Evolutionary conservation across 495 filamentous ascomycete species (phyloP), one percentile per base, ranked within the genome.

Genomic region (Tuber aestivum): DNA sequence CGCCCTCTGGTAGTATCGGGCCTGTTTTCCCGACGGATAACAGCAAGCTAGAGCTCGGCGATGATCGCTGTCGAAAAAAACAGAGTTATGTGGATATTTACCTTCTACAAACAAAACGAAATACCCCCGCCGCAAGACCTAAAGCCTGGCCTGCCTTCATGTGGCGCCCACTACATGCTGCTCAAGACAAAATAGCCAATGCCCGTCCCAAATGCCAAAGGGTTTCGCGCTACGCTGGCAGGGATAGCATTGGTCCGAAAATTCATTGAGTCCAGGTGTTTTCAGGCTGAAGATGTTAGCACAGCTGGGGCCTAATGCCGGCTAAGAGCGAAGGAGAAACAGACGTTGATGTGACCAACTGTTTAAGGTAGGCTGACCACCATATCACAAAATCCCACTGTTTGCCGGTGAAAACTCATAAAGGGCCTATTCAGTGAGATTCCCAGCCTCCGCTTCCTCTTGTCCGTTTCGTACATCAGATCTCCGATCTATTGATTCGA

Each of bases 211-310:
- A 27, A 16, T 16, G 56, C 56, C 12, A 14, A 14, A 32, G 27
- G 12, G 14, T 35, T 35, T 20, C 56, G 18, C 2, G 18, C 56
- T 35, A 18, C 27, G 20, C 12, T 18, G 56, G 56, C 32, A 35
- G 56, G 56, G 56, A 35, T 35, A 65, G 56, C 32, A 14, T 65
- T 35, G 27, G 27, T 27, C n/a, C 8, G 56, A 65, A 32, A 27
- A 32, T 35, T 35, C 27, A 35, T 65, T 65, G 56, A 18, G 56
- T 35, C 35, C 56, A 65, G 56, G 32, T 65, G 56, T 20, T 65
- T 65, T 65, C 27, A 65, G 56, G 56, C 56, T 65, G 56, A 65
- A 65, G 56, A 65, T 65, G 12, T 65, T 65, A 65, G 56, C 56
- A 27, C 56, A 18, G 1, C 56, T 27, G 56, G 56, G 56, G 14